These are phyloP conservation scores for Agapanthus africanus DNA, from an alignment of 106 monocot genomes.

Conservation along the genomic window DNA sequence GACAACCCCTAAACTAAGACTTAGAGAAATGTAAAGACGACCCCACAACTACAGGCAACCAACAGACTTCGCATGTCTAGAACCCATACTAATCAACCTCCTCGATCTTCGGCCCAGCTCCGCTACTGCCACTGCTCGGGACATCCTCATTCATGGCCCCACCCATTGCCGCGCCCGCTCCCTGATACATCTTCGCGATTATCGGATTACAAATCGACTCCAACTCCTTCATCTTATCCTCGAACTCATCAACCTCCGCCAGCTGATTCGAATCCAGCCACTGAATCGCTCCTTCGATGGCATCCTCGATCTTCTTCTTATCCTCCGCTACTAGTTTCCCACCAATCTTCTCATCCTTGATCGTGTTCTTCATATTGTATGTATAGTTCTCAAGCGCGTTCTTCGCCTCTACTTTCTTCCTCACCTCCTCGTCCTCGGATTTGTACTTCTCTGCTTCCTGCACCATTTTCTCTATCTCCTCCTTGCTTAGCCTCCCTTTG, in stretches of 20 bases:
- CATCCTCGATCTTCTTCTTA: conserved; percentile 36
- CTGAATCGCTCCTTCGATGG: conserved; percentile 21
- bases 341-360: conserved; percentile 29
- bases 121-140: too few species aligned
- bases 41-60: too few species aligned
- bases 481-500: conserved; percentile 44
- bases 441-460: conserved; percentile 31
- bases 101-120: too few species aligned
- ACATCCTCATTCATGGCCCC: too few species aligned
- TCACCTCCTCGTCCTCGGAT: conserved; percentile 35
- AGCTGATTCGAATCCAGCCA: conserved; percentile 28
- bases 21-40: too few species aligned
- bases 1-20: too few species aligned
- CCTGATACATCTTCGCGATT: conserved; percentile 15
- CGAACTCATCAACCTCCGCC: conserved; percentile 24
- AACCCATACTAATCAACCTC: too few species aligned
- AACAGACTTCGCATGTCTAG: too few species aligned
- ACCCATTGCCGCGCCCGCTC: neutral
- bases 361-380: conserved; percentile 30
- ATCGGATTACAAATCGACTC: conserved; percentile 14
- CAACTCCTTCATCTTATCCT: conserved; percentile 21
- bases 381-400: conserved; percentile 41
- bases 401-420: conserved; percentile 37
- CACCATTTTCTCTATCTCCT: conserved; percentile 55
- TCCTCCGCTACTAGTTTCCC: conserved; percentile 17